A percentile compares a stretch with the other conserved stretches of the same genome.
Conservation (phyloP, 2,329 filamentous ascomycete genomes). For the Botryotinia narcissicola region DNA sequence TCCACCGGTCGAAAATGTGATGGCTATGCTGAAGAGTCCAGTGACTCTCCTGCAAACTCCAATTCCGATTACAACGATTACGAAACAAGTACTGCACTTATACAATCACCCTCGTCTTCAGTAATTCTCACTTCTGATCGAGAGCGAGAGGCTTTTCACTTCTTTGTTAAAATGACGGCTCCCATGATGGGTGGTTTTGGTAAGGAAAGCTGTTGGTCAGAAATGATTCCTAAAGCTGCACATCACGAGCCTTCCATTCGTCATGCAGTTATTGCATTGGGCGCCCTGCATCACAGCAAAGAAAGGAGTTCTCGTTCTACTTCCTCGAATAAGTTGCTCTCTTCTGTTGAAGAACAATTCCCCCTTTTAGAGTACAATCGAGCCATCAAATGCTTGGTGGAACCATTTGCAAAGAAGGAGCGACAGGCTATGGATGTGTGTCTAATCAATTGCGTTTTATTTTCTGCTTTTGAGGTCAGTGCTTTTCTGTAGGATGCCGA, state of each 20-base stretch:
- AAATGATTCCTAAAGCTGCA: slow-evolving; percentile 5
- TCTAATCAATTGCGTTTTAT: slow-evolving; percentile 11
- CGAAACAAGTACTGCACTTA: neutral
- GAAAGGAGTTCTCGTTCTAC: neutral
- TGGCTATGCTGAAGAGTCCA: neutral
- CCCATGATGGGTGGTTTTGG: slow-evolving; percentile 11
- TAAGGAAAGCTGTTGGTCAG: neutral
- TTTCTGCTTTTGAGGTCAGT: slow-evolving; percentile 12
- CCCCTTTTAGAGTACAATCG: neutral
- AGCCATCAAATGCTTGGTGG: slow-evolving; percentile 4
- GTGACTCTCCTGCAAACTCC: neutral
- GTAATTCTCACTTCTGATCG: neutral
- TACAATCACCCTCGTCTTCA: neutral
- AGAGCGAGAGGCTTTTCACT: slow-evolving; percentile 12
- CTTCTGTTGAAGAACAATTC: slow-evolving; percentile 1
- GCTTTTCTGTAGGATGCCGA: neutral
- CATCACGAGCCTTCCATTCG: slow-evolving; percentile 1
- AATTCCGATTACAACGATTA: neutral
- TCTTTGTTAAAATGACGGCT: slow-evolving; percentile 6
- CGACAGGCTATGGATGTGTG: slow-evolving; percentile 13
- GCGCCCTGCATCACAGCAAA: slow-evolving; percentile 1
- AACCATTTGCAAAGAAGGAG: neutral
- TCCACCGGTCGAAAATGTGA: slow-evolving; percentile 9
- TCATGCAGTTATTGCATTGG: slow-evolving; percentile 2
- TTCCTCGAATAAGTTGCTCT: neutral